phyloP scores from a whole-genome alignment of 805 yeast genomes.

The Wickerhamomyces pijperi region DNA sequence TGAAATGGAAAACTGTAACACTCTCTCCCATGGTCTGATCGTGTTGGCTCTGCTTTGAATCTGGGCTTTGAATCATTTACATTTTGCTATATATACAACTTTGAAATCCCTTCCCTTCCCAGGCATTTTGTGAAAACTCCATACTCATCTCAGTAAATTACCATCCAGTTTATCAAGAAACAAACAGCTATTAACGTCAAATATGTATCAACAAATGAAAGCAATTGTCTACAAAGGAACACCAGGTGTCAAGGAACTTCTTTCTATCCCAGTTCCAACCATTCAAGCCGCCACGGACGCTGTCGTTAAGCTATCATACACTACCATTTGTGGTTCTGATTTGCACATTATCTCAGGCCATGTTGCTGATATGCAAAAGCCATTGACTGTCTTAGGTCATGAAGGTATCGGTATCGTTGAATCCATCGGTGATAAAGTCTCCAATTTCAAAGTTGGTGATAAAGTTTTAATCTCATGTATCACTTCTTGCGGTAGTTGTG shows the following conservation, averaged over 20 bases:
- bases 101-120: no score
- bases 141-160: no score
- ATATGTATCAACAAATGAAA: conserved; percentile 24
- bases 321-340: conserved; percentile 60
- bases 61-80: no score
- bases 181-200: no score
- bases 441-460: conserved; percentile 42
- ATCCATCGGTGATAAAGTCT: conserved; percentile 37
- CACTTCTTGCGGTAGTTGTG: conserved; percentile 49
- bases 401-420: conserved; percentile 49
- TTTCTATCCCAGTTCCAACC: conserved; percentile 29
- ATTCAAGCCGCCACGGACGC: conserved; percentile 41
- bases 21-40: no score
- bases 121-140: no score
- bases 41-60: no score
- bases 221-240: conserved; percentile 33
- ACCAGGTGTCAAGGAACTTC: conserved; percentile 28
- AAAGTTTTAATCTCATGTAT: conserved; percentile 55
- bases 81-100: no score
- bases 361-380: conserved; percentile 32
- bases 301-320: conserved; percentile 39
- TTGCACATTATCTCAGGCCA: conserved; percentile 52
- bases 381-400: conserved; percentile 39
- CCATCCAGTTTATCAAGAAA: no score
- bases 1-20: no score